Conservation (phyloP, 208 protist species). For the Trypanosoma conorhini region DNA sequence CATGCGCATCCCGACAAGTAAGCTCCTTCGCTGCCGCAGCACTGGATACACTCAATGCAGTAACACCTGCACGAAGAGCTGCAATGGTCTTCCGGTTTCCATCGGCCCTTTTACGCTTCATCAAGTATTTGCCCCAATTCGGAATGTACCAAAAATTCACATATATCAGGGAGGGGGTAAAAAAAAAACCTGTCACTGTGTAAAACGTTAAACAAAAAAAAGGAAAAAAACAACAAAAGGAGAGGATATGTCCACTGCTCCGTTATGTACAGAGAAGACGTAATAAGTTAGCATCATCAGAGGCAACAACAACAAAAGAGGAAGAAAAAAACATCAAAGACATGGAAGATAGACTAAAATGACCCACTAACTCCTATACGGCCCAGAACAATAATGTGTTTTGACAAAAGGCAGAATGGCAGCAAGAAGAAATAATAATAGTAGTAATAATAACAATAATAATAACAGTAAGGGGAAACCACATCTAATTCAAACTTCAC, state of each 20-base stretch:
- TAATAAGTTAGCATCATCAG: conserved; percentile 12
- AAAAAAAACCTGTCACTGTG: background rate
- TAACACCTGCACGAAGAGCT: conserved; percentile 54
- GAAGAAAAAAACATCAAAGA: background rate
- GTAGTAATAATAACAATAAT: background rate
- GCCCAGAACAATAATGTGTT: background rate
- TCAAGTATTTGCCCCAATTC: background rate
- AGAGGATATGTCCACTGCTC: background rate
- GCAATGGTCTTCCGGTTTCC: conserved; percentile 1
- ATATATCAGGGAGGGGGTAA: background rate
- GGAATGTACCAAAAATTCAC: background rate
- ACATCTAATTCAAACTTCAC: background rate
- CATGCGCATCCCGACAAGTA: conserved; percentile 73
- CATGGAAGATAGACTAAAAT: background rate
- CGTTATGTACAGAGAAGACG: conserved; percentile 7
- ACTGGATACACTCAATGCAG: conserved; percentile 75
- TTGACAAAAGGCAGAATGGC: background rate
- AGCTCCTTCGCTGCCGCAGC: conserved; percentile 56
- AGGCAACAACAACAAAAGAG: background rate
- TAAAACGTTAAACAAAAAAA: background rate
- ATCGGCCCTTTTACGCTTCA: conserved; percentile 22
- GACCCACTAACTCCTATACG: background rate
- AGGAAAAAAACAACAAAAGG: background rate
- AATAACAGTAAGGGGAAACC: background rate
- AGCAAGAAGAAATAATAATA: conserved; percentile 7